Evolutionary conservation across 106 monocot genomes (phyloP).

Genomic region (Iris macrosiphon): DNA sequence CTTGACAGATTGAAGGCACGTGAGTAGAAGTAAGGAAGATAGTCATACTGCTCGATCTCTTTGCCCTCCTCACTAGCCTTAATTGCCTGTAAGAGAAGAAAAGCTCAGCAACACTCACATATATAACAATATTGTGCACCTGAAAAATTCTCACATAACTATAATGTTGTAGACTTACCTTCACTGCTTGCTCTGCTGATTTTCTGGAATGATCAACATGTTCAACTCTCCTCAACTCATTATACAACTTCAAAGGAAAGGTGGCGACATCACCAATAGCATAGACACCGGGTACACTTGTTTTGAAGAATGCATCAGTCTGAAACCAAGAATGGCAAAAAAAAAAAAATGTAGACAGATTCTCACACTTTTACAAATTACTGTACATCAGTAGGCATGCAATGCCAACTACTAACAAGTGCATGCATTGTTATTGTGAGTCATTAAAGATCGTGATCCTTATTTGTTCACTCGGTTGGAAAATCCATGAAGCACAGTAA

Average conservation of each 20-base stretch:
- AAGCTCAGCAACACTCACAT: too few relatives aligned
- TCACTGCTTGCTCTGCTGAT: conserved; percentile 69
- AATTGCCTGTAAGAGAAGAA: conserved; percentile 34
- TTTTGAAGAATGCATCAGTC: conserved; percentile 59
- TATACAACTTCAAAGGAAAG: conserved; percentile 60
- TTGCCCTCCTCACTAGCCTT: conserved; percentile 41
- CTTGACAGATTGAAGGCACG: conserved; percentile 52
- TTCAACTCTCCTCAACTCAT: conserved; percentile 54
- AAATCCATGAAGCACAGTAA: too few relatives aligned
- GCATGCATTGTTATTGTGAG: background rate
- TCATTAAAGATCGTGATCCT: too few relatives aligned
- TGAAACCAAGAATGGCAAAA: conserved; percentile 7
- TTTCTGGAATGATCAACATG: conserved; percentile 69
- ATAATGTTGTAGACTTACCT: too few relatives aligned
- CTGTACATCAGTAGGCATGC: too few relatives aligned
- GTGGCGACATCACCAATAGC: conserved; percentile 61
- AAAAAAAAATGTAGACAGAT: background rate
- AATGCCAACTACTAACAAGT: background rate
- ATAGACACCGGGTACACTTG: conserved; percentile 46
- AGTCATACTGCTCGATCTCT: conserved; percentile 42
- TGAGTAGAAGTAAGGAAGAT: conserved; percentile 66
- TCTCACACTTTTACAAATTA: too few relatives aligned
- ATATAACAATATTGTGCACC: too few relatives aligned
- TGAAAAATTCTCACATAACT: too few relatives aligned
- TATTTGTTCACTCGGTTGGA: too few relatives aligned